Conservation (phyloP, 2,329 filamentous ascomycete species). For the Beauveria sp. region DNA sequence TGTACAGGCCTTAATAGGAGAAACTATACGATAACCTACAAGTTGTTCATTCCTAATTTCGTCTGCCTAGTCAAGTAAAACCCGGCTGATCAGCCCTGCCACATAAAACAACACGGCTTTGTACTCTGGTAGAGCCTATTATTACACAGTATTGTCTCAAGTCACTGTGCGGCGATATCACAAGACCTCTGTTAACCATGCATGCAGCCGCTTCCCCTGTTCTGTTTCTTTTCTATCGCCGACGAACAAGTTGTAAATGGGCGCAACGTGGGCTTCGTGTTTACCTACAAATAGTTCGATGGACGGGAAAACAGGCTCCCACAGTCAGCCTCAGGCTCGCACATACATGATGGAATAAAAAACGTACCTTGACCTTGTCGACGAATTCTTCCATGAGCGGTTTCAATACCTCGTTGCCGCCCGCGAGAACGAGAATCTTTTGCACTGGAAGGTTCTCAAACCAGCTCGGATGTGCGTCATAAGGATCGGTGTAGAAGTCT, state of each 20-base stretch:
- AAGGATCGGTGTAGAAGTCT: neutral
- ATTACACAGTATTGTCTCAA: no score
- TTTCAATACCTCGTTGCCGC: neutral
- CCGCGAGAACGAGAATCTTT: neutral
- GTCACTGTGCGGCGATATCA: no score
- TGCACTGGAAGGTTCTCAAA: neutral
- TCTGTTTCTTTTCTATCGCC: neutral
- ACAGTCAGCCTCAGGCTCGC: neutral
- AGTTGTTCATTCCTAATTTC: no score
- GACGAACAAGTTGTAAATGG: neutral
- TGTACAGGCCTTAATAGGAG: no score
- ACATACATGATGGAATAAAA: neutral
- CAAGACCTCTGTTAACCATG: neutral
- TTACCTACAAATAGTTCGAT: neutral
- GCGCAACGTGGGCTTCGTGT: neutral
- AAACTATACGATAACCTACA: no score
- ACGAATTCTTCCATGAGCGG: neutral
- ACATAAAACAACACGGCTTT: no score
- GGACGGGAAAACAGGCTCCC: neutral
- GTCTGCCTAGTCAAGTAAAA: no score
- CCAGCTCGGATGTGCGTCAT: neutral
- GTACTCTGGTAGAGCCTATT: no score
- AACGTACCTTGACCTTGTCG: neutral
- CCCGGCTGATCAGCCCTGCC: no score
- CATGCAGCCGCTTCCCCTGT: neutral